Conservation (phyloP, 2,329 filamentous ascomycete species). For the Penicillium occitanis region DNA sequence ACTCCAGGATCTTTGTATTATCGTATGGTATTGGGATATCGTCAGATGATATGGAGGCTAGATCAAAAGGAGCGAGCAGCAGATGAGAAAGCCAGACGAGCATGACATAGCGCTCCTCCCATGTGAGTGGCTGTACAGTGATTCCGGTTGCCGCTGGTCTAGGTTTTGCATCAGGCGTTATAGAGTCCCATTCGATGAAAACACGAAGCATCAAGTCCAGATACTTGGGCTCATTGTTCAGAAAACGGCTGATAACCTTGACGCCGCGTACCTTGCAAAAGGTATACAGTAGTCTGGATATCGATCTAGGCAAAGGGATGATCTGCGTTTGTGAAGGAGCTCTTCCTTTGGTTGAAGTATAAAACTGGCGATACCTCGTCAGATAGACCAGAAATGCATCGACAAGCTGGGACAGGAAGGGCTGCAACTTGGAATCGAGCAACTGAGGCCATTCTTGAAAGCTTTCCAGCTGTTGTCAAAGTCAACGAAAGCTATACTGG, state of each 20-base stretch:
- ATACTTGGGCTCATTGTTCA: conserved; percentile 85
- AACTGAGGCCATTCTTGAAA: conserved; percentile 96
- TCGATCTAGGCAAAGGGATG: conserved; percentile 63
- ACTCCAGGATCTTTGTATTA: conserved; percentile 30
- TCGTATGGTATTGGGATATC: conserved; percentile 38
- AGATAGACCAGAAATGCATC: conserved; percentile 72
- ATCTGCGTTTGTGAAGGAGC: conserved; percentile 39
- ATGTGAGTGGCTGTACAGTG: conserved; percentile 55
- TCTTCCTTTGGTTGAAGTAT: conserved; percentile 37
- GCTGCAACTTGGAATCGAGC: conserved; percentile 77
- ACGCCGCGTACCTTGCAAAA: conserved; percentile 93
- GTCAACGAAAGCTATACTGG: not conserved
- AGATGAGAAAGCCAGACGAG: conserved; percentile 85
- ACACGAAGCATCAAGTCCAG: conserved; percentile 76
- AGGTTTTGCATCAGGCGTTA: conserved; percentile 23
- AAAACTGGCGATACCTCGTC: conserved; percentile 40
- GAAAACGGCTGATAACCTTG: conserved; percentile 86
- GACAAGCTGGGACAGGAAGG: conserved; percentile 71
- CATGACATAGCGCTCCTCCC: conserved; percentile 87
- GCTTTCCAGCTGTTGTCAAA: conserved; percentile 62
- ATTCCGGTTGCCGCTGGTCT: conserved; percentile 23
- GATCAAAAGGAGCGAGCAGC: conserved; percentile 82
- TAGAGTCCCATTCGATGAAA: conserved; percentile 61
- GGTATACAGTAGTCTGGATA: conserved; percentile 78
- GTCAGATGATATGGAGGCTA: conserved; percentile 73